phyloP scores from a whole-genome alignment of 2,329 filamentous ascomycete genomes.

The Didymella pinodella region DNA sequence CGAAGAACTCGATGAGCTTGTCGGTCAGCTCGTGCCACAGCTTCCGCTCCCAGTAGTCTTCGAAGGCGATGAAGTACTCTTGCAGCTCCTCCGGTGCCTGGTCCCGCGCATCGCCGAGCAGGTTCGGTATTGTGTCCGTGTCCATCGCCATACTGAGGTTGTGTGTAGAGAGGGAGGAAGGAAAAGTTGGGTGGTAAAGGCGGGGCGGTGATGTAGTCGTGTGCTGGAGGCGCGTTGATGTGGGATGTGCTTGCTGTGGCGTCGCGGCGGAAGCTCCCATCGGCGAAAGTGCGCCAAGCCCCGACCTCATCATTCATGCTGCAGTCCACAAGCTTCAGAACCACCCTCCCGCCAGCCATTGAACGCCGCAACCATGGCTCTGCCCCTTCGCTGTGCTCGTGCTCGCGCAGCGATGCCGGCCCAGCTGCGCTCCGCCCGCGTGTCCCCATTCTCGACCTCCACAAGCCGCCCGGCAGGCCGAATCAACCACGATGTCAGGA shows the following conservation, averaged over 20 bases:
- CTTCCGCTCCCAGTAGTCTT: conserved; percentile 98
- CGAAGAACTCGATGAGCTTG: conserved; percentile 86
- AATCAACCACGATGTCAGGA: conserved; percentile 79
- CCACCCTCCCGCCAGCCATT: conserved; percentile 47
- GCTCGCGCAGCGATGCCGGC: conserved; percentile 49
- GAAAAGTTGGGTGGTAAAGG: conserved; percentile 8
- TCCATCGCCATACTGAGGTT: conserved; percentile 68
- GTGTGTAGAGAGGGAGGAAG: neutral
- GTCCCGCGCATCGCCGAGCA: conserved; percentile 90
- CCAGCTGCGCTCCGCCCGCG: conserved; percentile 40
- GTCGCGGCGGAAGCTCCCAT: conserved; percentile 29
- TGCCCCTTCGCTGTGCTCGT: conserved; percentile 52
- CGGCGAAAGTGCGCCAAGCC: conserved; percentile 35
- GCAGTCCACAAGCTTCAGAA: conserved; percentile 38
- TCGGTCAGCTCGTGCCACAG: conserved; percentile 99
- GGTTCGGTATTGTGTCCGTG: conserved; percentile 86
- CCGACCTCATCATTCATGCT: conserved; percentile 32
- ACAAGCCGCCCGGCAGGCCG: conserved; percentile 36
- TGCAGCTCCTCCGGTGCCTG: conserved; percentile 87
- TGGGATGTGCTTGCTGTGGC: conserved; percentile 29
- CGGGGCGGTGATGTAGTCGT: conserved; percentile 5
- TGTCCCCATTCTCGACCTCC: conserved; percentile 39
- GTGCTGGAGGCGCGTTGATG: conserved; percentile 23
- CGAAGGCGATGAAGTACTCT: conserved; percentile 86
- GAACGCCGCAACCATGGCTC: conserved; percentile 50